A percentile compares a stretch with the other conserved stretches of the same genome.
Evolutionary conservation across 2,329 filamentous ascomycete genomes (phyloP).

Genomic region (Taxawa tesnikishii): DNA sequence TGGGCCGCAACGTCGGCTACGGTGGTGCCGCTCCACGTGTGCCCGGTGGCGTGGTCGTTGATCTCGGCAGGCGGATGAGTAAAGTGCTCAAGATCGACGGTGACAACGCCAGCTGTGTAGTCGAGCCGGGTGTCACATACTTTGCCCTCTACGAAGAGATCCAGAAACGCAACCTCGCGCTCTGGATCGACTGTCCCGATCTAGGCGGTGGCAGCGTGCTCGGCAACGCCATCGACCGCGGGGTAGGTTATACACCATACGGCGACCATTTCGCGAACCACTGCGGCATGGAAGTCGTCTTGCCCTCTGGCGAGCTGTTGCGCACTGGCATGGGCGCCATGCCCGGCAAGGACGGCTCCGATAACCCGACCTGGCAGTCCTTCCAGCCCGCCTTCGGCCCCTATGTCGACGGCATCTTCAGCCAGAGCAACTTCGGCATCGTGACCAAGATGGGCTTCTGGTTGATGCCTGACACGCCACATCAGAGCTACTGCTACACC

Average conservation of each 20-base stretch:
- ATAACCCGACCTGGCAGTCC: constrained; percentile 22
- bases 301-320: constrained; percentile 32
- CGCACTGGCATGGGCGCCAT: constrained; percentile 37
- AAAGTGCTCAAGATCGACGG: constrained; percentile 39
- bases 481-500: constrained; percentile 31
- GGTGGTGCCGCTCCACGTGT: constrained; percentile 37
- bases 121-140: constrained; percentile 46
- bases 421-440: constrained; percentile 40
- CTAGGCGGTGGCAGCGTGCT: constrained; percentile 21
- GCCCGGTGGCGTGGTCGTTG: constrained; percentile 32
- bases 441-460: constrained; percentile 37
- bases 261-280: constrained; percentile 27
- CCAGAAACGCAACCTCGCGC: constrained; percentile 23
- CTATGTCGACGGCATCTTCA: constrained; percentile 33
- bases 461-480: constrained; percentile 38
- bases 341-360: constrained; percentile 7
- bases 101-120: constrained; percentile 35
- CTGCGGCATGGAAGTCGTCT: constrained; percentile 32
- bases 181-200: constrained; percentile 31
- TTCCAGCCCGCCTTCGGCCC: constrained; percentile 21
- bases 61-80: constrained; percentile 40
- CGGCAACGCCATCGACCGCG: constrained; percentile 23
- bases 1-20: constrained; percentile 36
- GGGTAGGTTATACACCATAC: constrained; percentile 22
- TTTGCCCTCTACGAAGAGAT: constrained; percentile 38